Evolutionary conservation across 805 yeast genomes (phyloP), one percentile per base, ranked within the genome.

Genomic region (Yueomyces sp.): DNA sequence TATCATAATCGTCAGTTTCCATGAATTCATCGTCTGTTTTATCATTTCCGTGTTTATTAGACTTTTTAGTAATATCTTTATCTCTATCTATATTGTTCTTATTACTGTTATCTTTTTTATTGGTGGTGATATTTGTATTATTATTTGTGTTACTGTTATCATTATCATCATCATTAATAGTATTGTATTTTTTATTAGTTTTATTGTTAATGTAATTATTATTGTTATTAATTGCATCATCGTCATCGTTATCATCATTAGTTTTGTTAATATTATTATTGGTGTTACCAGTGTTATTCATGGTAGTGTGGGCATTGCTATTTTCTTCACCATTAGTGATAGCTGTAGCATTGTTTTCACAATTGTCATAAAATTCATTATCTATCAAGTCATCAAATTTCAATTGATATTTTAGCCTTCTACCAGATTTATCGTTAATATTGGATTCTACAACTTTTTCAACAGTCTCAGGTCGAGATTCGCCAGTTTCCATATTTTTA

Each of bases 21-120:
- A 19, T 19, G 19, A 19, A 19, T 19, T 19, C 19, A 19, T 19
- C 36, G 83, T 70, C 33, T 69, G 68, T 57, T 84, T 77, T 44
- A 86, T 86, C 42, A 72, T 69, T 37, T 72, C 75, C 44, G 86
- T 85, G 56, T 86, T 88, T 47, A 86, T 70, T 29, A 87, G 68
- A 1, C 36, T 45, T 43, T 27, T 27, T 31, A 34, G 36, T 32
- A 19, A 19, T 19, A 19, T 19, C 19, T 19, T 19, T 19, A 19
- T 19, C 19, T 19, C 19, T 19, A 19, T 19, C 19, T 19, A 19
- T 19, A 19, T 19, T 19, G 19, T 19, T 19, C 19, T 19, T 19
- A 19, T 19, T 19, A 6, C 57, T 55, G 40, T 62, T 63, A 40
- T 65, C 67, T 39, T 54, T 51, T 40, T 62, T 59, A 51, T 58